Percentiles rank a stretch among this genome's conserved stretches.
These are phyloP conservation scores for Plasmopara halstedii DNA, from an alignment of 352 stramenopile species.

Conservation along the genomic window DNA sequence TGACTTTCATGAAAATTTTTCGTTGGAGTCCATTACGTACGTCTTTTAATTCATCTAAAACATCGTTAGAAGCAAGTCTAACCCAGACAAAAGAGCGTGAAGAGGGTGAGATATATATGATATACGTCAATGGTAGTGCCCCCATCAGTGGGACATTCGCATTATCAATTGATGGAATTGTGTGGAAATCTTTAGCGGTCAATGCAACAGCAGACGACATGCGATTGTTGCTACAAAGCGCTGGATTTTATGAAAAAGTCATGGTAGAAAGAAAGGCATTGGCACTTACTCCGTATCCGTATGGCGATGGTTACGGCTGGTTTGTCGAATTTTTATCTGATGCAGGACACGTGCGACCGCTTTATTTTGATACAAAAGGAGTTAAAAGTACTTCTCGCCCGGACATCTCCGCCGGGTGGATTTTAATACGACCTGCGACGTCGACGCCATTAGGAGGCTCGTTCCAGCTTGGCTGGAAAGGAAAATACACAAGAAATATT, in stretches of 20 bases:
- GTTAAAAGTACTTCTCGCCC: slow-evolving; percentile 6
- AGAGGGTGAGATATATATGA: slow-evolving; percentile 27
- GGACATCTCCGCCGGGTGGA: slow-evolving; percentile 19
- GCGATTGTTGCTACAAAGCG: neutral
- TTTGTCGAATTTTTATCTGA: slow-evolving; percentile 40
- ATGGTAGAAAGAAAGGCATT: slow-evolving; percentile 18
- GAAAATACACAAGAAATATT: slow-evolving; percentile 27
- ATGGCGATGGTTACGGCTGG: slow-evolving; percentile 42
- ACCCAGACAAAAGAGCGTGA: slow-evolving; percentile 1
- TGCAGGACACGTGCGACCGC: slow-evolving; percentile 13
- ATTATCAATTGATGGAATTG: slow-evolving; percentile 14
- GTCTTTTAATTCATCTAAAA: neutral
- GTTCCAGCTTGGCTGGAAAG: slow-evolving; percentile 31
- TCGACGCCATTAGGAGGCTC: slow-evolving; percentile 24
- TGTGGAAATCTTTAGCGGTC: neutral
- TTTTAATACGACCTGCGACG: slow-evolving; percentile 21
- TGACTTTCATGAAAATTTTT: neutral
- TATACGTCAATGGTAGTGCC: slow-evolving; percentile 30
- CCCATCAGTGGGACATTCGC: slow-evolving; percentile 26
- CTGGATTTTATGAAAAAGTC: neutral
- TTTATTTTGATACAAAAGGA: slow-evolving; percentile 20
- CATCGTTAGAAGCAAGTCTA: neutral
- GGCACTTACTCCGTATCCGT: slow-evolving; percentile 19
- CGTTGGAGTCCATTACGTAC: neutral
- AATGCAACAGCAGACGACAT: neutral